Evolutionary conservation across 2,329 filamentous ascomycete species (phyloP), one percentile per base, ranked within the genome.

Genomic region (Chaetomiaceae sp.): DNA sequence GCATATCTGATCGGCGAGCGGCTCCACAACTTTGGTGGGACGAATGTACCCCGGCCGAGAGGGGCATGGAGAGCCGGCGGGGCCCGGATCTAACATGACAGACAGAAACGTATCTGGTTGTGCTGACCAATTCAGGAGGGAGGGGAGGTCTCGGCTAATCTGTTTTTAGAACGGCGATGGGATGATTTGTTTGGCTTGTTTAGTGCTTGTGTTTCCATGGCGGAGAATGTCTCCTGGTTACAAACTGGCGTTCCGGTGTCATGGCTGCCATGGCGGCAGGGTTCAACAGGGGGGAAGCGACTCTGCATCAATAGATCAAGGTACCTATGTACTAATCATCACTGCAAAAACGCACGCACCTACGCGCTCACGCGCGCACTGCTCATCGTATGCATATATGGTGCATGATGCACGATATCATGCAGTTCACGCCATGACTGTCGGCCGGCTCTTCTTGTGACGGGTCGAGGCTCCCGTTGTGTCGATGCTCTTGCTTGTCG

Each of bases 1-100:
- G 91, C 95, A 0, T 99, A 99, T 66, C 73, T 99, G 39, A 93
- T 97, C 63, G 93, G 93, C 2, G 92, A 99, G 71, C 75, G 91
- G 53, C 70, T 99, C 63, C 95, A 99, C 71, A 99, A 99, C 67
- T 95, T 96, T 69, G 88, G 89, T 2, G 69, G 66, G 7, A 66
- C 70, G 14, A 68, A 66, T 16, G 65, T 65, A 16, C 64, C 66
- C 13, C 65, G 65, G 49, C 62, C 63, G 14, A 64, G 64, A 52
- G 63, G 62, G 14, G 64, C 66, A 13, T 72, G 71, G 69, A 68
- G 66, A 46, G 63, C 66, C 13, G 63, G 67, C 37, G 63, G 65
- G 31, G 58, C 55, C 33, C 63, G 66, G 50, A 38, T 67, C 38
- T 70, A 40, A 60, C 16, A 3, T 20, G 17, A 38, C 13, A 35